Base-by-base conservation (phyloP, 2,329 filamentous ascomycete species). In the Talaromyces atroroseus region DNA sequence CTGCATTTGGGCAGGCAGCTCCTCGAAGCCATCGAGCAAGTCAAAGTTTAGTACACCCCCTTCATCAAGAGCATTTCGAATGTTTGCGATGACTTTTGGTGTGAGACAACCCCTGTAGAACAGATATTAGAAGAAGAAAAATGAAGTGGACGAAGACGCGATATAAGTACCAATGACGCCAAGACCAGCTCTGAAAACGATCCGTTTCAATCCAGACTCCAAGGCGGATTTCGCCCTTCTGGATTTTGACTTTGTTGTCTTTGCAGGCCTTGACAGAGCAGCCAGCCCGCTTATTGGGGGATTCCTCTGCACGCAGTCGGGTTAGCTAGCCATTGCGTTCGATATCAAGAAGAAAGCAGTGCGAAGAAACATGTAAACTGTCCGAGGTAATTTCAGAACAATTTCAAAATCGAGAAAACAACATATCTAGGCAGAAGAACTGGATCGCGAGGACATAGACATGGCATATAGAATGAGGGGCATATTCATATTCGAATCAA, bases 101-200 rank as follows among this genome's bases (percentile, higher is more conserved):
- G 90, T 95, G 36, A 92, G 83, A 65, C 92, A 97, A 29, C 92
- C 92, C 92, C 92, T 95, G 51, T 21, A 2, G 29, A n/a, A 42
- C 1, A 42, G 3, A 36, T 20, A 32, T 10, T 56, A 26, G 7
- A 50, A 40, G 5, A 32, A 38, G 14, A 48, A 11, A 3, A 20
- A 14, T 38, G 21, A 23, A 47, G 7, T 48, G 16, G 45, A 48
- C 42, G 16, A 21, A 44, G 40, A 21, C 32, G 8, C 1, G 1
- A 44, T 20, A 26, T 16, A 48, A 81, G 67, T 79, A 95, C 92
- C 92, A 96, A 71, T 97, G 92, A 68, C 87, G 88, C 85, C 88
- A 97, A 57, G 77, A 72, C 83, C 85, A 95, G 66, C 80, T 80
- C 44, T 82, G 82, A 66, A 85, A 80, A 1, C 77, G 76, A 0